Percentiles rank a stretch among this genome's conserved stretches.
Evolutionary conservation across 495 filamentous ascomycete species (phyloP).

Genomic region (Letharia lupina): DNA sequence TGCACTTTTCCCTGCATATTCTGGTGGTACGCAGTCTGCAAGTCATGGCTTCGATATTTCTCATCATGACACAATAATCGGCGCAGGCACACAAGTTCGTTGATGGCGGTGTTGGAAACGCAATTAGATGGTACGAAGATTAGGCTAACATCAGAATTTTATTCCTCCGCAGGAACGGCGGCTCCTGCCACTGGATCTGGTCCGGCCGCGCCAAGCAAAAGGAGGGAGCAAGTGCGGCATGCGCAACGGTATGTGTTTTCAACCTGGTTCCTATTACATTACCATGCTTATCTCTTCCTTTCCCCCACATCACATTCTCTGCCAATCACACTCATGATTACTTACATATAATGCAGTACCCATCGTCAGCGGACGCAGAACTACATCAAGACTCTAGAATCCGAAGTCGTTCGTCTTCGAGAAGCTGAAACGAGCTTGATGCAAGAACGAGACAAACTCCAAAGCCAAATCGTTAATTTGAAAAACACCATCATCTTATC

Average conservation of each 20-base stretch:
- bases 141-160: constrained; percentile 19
- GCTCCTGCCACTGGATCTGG: constrained; percentile 19
- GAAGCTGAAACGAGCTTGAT: constrained; percentile 22
- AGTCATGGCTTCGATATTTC: neutral
- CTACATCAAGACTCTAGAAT: constrained; percentile 28
- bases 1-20: neutral
- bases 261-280: neutral
- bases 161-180: neutral
- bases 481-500: constrained; percentile 14
- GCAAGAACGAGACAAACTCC: constrained; percentile 22
- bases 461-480: constrained; percentile 18
- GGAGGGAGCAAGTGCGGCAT: constrained; percentile 29
- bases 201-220: constrained; percentile 25
- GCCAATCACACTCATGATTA: neutral
- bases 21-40: neutral
- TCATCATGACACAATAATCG: neutral
- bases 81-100: neutral
- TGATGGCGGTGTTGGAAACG: neutral
- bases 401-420: constrained; percentile 26
- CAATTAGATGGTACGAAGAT: constrained; percentile 8
- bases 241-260: constrained; percentile 25
- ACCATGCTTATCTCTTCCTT: neutral
- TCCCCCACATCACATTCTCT: neutral
- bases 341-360: constrained; percentile 17
- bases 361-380: constrained; percentile 30